Percentiles rank a stretch among this genome's conserved stretches.
Conservation (phyloP, 129 eudicot genomes). For the Flaveria sonorensis region DNA sequence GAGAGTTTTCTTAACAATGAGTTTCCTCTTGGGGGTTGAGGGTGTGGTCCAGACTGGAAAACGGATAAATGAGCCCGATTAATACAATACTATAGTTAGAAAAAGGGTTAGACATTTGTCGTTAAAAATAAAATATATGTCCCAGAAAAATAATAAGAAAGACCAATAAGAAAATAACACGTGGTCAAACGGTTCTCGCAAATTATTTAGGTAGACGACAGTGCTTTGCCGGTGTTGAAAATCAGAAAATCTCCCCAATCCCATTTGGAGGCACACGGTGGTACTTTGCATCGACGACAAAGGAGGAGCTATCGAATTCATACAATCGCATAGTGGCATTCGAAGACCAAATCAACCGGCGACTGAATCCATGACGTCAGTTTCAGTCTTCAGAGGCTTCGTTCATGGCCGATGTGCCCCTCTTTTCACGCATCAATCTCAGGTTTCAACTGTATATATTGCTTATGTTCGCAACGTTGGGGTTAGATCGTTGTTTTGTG, state of each 20-base stretch:
- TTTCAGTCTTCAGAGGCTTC: conserved; percentile 57
- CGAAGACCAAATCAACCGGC: not conserved
- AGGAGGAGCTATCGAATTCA: not conserved
- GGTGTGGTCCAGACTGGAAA: too few species aligned
- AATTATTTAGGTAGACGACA: conserved; percentile 11
- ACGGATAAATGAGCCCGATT: too few species aligned
- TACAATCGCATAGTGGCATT: conserved; percentile 3
- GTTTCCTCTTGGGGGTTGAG: too few species aligned
- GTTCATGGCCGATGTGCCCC: conserved; percentile 58
- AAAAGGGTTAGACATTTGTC: too few species aligned
- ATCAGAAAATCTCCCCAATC: not conserved
- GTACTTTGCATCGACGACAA: conserved; percentile 21
- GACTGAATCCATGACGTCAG: conserved; percentile 51
- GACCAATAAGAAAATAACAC: conserved; percentile 14
- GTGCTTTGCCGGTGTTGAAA: not conserved
- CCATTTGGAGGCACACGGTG: not conserved
- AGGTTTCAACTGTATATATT: conserved; percentile 36
- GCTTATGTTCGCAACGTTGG: not conserved
- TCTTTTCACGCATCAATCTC: conserved; percentile 50
- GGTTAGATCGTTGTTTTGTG: not conserved
- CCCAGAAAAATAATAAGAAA: not conserved
- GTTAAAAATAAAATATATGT: too few species aligned
- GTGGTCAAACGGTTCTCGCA: conserved; percentile 34
- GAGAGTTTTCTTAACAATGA: too few species aligned
- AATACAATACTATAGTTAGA: too few species aligned